Base-by-base conservation (phyloP, 805 yeast species). In the Cyberlindnera euphorbiae region DNA sequence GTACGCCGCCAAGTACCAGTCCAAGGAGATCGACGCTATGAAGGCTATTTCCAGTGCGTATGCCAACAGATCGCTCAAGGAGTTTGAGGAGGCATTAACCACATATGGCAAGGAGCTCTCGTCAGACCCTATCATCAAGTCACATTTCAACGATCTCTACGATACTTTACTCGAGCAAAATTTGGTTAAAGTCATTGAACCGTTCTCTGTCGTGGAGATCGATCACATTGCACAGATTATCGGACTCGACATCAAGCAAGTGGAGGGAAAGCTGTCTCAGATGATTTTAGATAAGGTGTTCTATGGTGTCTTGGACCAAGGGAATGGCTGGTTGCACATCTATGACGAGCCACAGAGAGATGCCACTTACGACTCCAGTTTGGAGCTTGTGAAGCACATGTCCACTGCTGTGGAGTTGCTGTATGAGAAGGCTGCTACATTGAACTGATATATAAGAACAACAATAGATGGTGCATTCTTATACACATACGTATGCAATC, bases 281-380 rank as follows among this genome's bases (percentile, higher is more conserved):
- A 90, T 93, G 97, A 90, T 93, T 50, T 72, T 93, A 52, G 98
- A 93, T 62, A 82, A 86, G 54, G 84, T 88, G n/a, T 87, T 93
- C 52, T 83, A 80, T 56, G 99, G 98, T 32, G 97, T 93, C 25
- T 70, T 93, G 49, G 98, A 93, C 61, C 99, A 93, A 67, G 97
- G 97, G 31, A 89, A 89, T 58, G 98, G 98, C 8, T 93, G 97
- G 96, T 72, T 93, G 52, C 80, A 87, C 47, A 77, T 93, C 40
- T 93, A 85, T 55, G 95, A 87, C 41, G 84, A 88, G 57, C 95
- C 96, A 28, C 78, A 76, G 54, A 77, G 79, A 44, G 97, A 93
- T 60, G 84, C 84, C 26, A 80, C 94, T 33, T 93, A 90, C 56
- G 93, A 82, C 45, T 79, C 90, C 36, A 82, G 94, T 29, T 73